Conservation (phyloP, 2,329 filamentous ascomycete species). For the Microdochium nivale region DNA sequence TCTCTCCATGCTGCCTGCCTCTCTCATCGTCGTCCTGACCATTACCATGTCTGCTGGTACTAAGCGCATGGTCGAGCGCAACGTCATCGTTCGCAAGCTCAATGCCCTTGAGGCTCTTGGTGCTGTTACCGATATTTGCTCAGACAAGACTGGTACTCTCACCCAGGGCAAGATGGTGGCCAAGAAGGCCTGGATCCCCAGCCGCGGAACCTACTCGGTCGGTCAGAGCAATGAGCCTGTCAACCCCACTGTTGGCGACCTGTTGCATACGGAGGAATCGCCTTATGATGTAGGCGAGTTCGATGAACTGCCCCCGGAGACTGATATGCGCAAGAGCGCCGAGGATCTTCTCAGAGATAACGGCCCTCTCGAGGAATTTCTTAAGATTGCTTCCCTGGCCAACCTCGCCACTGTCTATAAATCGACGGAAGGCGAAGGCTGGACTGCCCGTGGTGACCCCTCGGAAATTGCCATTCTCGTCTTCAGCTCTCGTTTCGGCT, state of each 20-base stretch:
- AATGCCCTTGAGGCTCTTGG: neutral
- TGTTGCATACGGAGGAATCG: constrained; percentile 28
- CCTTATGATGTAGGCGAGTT: constrained; percentile 25
- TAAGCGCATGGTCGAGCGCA: constrained; percentile 41
- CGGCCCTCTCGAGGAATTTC: constrained; percentile 31
- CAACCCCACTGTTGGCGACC: constrained; percentile 43
- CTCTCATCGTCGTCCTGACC: constrained; percentile 42
- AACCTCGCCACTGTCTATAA: constrained; percentile 39
- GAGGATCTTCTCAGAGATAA: constrained; percentile 35
- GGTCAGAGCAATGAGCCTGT: constrained; percentile 47
- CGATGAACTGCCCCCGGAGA: constrained; percentile 12
- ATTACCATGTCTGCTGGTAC: constrained; percentile 51
- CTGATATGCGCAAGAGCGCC: constrained; percentile 14
- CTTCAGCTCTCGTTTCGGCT: constrained; percentile 60
- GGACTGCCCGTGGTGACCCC: constrained; percentile 58
- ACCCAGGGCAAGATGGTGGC: constrained; percentile 48
- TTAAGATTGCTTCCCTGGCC: constrained; percentile 26
- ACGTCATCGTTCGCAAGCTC: constrained; percentile 41
- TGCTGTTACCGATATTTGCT: constrained; percentile 35
- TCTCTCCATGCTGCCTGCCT: constrained; percentile 42
- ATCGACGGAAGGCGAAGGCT: constrained; percentile 32
- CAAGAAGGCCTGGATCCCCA: constrained; percentile 51
- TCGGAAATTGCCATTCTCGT: constrained; percentile 71
- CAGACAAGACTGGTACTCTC: constrained; percentile 48
- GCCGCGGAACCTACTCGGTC: constrained; percentile 42